Evolutionary conservation across 1,284 basidiomycete genomes (phyloP).

Genomic region (Trametes versicolor): DNA sequence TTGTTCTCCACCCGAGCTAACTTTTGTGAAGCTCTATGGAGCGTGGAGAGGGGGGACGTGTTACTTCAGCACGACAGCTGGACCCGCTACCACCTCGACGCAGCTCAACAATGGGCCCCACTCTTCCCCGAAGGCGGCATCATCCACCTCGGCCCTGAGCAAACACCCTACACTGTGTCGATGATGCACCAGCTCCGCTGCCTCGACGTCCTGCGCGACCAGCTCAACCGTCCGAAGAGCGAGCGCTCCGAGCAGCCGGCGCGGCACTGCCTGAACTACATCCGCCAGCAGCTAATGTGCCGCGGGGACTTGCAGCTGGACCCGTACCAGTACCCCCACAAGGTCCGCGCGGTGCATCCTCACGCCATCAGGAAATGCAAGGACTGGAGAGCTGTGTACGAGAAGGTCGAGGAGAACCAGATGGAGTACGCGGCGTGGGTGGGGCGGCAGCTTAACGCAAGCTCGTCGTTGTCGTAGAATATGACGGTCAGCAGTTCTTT

Average conservation of each 20-base stretch:
- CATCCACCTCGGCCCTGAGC: constrained; percentile 23
- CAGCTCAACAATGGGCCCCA: constrained; percentile 23
- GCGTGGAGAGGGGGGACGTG: constrained; percentile 23
- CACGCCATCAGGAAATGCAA: constrained; percentile 26
- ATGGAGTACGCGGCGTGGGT: constrained; percentile 6
- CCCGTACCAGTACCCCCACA: constrained; percentile 23
- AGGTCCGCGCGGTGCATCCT: constrained; percentile 14
- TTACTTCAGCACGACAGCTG: constrained; percentile 26
- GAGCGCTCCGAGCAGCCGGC: constrained; percentile 23
- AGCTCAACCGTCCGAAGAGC: constrained; percentile 18
- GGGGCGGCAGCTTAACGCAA: not conserved
- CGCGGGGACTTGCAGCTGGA: constrained; percentile 29
- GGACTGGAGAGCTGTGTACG: constrained; percentile 32
- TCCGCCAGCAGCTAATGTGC: constrained; percentile 34
- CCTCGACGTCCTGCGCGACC: constrained; percentile 34
- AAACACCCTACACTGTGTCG: constrained; percentile 32
- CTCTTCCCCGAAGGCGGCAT: constrained; percentile 33
- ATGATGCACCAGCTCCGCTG: constrained; percentile 39
- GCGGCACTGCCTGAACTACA: constrained; percentile 39
- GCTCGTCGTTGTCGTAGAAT: not conserved
- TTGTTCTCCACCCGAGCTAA: not conserved
- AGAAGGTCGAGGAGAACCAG: constrained; percentile 29
- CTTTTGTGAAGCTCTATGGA: constrained; percentile 8
- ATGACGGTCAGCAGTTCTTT: not conserved
- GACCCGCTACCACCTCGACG: constrained; percentile 28